Conservation (phyloP, 768 basidiomycete species). For the Serendipita vermifera region DNA sequence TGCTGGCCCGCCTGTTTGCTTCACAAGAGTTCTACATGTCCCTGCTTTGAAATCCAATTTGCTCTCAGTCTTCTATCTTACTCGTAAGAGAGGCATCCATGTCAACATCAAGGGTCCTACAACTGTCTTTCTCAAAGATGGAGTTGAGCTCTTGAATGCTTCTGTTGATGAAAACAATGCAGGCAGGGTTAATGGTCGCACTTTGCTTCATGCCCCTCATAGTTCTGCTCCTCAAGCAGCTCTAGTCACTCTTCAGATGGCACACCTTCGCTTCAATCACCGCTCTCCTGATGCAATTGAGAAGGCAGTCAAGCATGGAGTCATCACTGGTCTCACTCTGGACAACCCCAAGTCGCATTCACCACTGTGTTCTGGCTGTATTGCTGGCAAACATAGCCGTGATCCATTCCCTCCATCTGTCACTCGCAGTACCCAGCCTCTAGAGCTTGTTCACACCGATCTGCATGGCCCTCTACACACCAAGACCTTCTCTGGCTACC, state of each 20-base stretch:
- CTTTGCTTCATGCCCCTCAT: background rate
- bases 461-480: constrained; percentile 9
- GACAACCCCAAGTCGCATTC: background rate
- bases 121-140: background rate
- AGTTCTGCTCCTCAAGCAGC: background rate
- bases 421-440: background rate
- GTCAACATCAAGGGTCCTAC: background rate
- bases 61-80: no score
- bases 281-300: background rate
- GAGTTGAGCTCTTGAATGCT: background rate
- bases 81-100: background rate
- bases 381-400: background rate
- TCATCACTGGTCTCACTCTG: background rate
- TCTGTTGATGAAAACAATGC: background rate
- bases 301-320: background rate
- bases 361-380: background rate
- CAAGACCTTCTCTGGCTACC: constrained; percentile 3
- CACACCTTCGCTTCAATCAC: background rate
- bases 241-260: background rate
- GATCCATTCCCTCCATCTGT: background rate
- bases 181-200: background rate
- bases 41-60: background rate
- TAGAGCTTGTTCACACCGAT: constrained; percentile 11
- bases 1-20: background rate
- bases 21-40: background rate